Evolutionary conservation across 352 stramenopile genomes (phyloP), one percentile per base, ranked within the genome.

Genomic region (Globisporangium lucens): DNA sequence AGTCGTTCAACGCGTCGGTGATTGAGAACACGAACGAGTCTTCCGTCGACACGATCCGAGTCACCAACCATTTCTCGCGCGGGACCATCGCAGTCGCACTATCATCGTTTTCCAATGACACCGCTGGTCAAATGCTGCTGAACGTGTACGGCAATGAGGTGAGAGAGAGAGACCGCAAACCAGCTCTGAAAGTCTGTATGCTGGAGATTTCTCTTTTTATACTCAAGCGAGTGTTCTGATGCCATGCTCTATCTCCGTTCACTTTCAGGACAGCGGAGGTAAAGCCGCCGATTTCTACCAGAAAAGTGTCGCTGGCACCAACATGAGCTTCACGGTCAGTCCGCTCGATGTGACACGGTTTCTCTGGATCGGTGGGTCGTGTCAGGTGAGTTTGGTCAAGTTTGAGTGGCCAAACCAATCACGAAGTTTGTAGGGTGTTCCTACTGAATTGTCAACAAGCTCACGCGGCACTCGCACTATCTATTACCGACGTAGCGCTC

Each of bases 301-400:
- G 20, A 81, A 74, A 49, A 64, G 58, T 3, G 41, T 74, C 33
- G 65, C 60, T 13, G 77, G 76, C 29, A 56, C 49, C 4, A 75
- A 67, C 2, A 22, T 88, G 17, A 70, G 33, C 12, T 60, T 87
- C 53, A 60, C 65, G 13, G 47, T 74, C 3, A 56, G 67, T n/a
- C 75, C 85, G 3, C 63, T 79, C 20, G 70, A 74, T 49, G 65
- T 71, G 46, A 83, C 74, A 27, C 78, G 66, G 6, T 89, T 93
- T 43, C 55, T 91, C 29, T 90, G 85, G 82, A 59, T 93, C 3
- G 85, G 91, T 22, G 78, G 72, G 1, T 91, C 83, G 2, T 93
- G 83, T 24, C 85, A 93, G 75, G 84, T 90, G 59, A 43, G 63
- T 59, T 33, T 7, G 9, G 33, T 4, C 33, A 38, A 46, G 38